Base-by-base conservation (phyloP, 2,329 filamentous ascomycete genomes). In the Exophiala phaeomuriformis region DNA sequence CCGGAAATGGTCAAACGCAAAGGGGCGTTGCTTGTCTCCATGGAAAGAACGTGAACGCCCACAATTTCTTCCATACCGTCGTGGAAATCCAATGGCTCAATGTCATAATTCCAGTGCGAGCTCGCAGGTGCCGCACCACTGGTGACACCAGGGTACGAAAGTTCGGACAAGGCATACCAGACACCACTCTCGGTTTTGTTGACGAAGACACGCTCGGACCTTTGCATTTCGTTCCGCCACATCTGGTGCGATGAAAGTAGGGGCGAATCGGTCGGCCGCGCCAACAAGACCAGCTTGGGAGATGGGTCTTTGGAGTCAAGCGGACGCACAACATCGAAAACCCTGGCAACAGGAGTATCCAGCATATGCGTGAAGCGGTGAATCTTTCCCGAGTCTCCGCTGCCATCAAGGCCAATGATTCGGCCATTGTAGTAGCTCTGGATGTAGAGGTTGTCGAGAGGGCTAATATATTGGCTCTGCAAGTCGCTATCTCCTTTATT, bases 131-230 rank as follows among this genome's bases (percentile, higher is more conserved):
- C 72, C 3, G 82, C 82, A 39, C 78, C 84, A 49, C 88, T 81
- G 27, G 90, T 85, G 30, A 95, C 88, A 6, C 91, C 78, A 2
- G 93, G 93, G 63, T 96, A 97, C 5, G 83, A 83, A 39, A 77
- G 78, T 53, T 94, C 91, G 1, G 91, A 96, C 71, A 97, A 79
- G 32, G 90, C 93, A 68, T 91, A 98, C 90, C 91, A 97, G 56
- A 87, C 86, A 31, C 90, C 91, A n/a, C 77, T 75, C 52, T 86
- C 81, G 1, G 90, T 96, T 61, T 85, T 85, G 67, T 96, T 95
- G 55, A 97, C 78, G 65, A 93, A 95, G 0, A 96, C 83, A 52
- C 81, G 83, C 57, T 79, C 77, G 58, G 77, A 78, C 32, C 83
- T 76, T 42, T 74, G 70, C 28, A 65, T 68, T 46, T 75, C 69